A percentile compares a stretch with the other conserved stretches of the same genome.
Evolutionary conservation across 2,329 filamentous ascomycete species (phyloP).

Genomic region (Pseudopithomyces chartarum): DNA sequence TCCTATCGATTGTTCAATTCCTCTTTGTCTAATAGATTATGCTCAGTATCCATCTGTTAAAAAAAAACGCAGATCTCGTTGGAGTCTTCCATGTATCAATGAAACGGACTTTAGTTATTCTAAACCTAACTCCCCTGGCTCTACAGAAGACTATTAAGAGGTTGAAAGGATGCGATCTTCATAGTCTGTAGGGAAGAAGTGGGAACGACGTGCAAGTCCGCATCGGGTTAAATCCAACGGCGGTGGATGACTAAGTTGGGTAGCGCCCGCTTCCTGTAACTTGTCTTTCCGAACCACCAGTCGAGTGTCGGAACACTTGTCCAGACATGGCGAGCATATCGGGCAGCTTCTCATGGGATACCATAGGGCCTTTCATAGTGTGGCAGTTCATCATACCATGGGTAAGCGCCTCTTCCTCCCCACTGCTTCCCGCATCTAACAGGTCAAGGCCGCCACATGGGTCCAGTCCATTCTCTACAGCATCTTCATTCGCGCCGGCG

Average conservation of each 20-base stretch:
- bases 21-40: no score
- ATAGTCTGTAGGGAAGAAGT: background rate
- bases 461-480: slow-evolving; percentile 83
- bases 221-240: slow-evolving; percentile 1
- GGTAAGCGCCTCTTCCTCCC: slow-evolving; percentile 15
- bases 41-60: no score
- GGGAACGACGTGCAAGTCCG: background rate
- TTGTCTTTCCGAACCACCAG: background rate
- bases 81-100: no score
- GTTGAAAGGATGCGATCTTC: background rate
- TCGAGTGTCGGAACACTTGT: background rate
- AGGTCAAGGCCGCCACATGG: slow-evolving; percentile 36
- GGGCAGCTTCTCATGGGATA: slow-evolving; percentile 35
- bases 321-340: slow-evolving; percentile 7
- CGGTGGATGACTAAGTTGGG: slow-evolving; percentile 1
- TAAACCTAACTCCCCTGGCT: no score
- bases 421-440: background rate
- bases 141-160: no score
- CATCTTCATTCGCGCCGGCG: slow-evolving; percentile 86
- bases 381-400: slow-evolving; percentile 44
- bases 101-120: no score
- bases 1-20: no score
- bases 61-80: no score
- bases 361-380: slow-evolving; percentile 36
- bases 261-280: background rate